Conservation (phyloP, 345 rosid genomes). For the Brassica carinata region DNA sequence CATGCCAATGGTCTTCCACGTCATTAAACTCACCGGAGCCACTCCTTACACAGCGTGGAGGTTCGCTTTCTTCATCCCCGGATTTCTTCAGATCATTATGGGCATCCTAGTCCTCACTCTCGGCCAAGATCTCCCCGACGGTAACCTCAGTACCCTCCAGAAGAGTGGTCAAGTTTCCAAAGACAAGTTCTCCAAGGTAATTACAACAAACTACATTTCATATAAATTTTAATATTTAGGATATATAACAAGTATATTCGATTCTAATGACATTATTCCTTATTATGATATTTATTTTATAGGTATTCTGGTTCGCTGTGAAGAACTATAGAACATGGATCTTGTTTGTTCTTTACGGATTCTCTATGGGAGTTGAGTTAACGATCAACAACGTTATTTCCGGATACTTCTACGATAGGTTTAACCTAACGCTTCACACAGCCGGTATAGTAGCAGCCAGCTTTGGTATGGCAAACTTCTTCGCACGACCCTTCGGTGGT, state of each 20-base stretch:
- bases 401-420: slow-evolving; percentile 72
- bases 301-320: slow-evolving; percentile 69
- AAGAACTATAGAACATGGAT: slow-evolving; percentile 81
- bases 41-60: slow-evolving; percentile 94
- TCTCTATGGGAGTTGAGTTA: slow-evolving; percentile 74
- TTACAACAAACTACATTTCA: not conserved
- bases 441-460: slow-evolving; percentile 78
- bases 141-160: slow-evolving; percentile 66
- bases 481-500: slow-evolving; percentile 85
- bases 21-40: slow-evolving; percentile 54
- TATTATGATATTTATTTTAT: not conserved
- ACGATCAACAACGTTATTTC: slow-evolving; percentile 67
- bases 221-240: not conserved
- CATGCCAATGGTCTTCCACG: slow-evolving; percentile 73
- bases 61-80: slow-evolving; percentile 78
- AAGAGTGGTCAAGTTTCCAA: slow-evolving; percentile 73
- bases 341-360: slow-evolving; percentile 70
- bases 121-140: slow-evolving; percentile 93
- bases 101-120: slow-evolving; percentile 72
- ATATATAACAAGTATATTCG: not conserved
- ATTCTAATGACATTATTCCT: not conserved
- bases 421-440: slow-evolving; percentile 66
- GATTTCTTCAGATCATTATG: slow-evolving; percentile 60
- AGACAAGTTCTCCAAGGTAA: slow-evolving; percentile 78
- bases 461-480: slow-evolving; percentile 80